These are phyloP conservation scores for Cutaneotrichosporon sp. DNA, from an alignment of 1,284 basidiomycete species.

Conservation along the genomic window DNA sequence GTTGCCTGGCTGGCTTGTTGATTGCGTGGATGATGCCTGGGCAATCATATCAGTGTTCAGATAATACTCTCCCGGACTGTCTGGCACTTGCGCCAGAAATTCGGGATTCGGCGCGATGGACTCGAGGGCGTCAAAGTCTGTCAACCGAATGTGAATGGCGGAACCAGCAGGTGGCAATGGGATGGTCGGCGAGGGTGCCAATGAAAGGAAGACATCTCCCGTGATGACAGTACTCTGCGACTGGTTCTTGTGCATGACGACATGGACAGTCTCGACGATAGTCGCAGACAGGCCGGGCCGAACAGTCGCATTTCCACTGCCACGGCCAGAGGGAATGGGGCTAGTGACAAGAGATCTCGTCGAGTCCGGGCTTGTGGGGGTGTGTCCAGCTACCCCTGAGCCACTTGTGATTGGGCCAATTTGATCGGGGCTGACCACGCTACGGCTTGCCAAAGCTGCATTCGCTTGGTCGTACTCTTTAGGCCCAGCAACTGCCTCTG, in stretches of 20 bases:
- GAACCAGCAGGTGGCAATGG: not conserved
- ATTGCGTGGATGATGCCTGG: constrained; percentile 12
- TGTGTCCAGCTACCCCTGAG: too few species aligned
- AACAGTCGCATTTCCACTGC: not conserved
- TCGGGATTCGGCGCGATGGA: constrained; percentile 53
- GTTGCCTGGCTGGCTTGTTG: constrained; percentile 1
- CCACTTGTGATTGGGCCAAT: too few species aligned
- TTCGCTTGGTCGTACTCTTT: too few species aligned
- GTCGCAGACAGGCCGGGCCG: constrained; percentile 45
- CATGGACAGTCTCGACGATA: constrained; percentile 53
- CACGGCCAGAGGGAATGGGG: not conserved
- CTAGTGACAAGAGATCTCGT: too few species aligned
- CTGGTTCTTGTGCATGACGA: constrained; percentile 39
- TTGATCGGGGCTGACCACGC: too few species aligned
- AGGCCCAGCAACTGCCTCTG: too few species aligned
- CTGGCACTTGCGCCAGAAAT: constrained; percentile 48
- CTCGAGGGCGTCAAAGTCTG: constrained; percentile 51
- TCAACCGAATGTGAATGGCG: constrained; percentile 48
- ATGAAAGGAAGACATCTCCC: constrained; percentile 49
- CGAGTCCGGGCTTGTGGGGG: too few species aligned
- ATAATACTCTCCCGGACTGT: constrained; percentile 50
- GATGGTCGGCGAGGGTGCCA: not conserved
- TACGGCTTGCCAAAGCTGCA: too few species aligned
- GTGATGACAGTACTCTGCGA: constrained; percentile 9
- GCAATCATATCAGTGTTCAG: constrained; percentile 48